Percentiles rank a stretch among this genome's conserved stretches.
phyloP scores from a whole-genome alignment of 805 yeast genomes.

The Dipodascus geniculatus region DNA sequence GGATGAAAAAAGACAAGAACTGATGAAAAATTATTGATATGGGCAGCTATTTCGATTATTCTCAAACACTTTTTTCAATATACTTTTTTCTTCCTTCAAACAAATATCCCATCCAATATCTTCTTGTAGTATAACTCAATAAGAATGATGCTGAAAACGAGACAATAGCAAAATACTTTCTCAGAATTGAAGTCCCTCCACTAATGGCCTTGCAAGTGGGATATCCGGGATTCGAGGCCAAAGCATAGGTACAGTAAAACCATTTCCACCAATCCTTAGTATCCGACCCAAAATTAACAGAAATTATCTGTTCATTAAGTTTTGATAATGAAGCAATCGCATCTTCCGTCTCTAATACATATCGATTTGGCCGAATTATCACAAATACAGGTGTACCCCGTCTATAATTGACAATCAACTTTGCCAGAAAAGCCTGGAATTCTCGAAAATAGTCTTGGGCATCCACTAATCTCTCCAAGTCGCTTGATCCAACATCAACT shows the following conservation, averaged over 20 bases:
- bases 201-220: background rate
- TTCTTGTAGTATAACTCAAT: background rate
- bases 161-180: background rate
- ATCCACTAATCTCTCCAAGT: slow-evolving; percentile 4
- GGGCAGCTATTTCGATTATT: too few species aligned
- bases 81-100: background rate
- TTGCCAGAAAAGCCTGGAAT: slow-evolving; percentile 5
- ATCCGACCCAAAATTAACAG: background rate
- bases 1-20: background rate
- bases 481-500: slow-evolving; percentile 7
- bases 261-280: slow-evolving; percentile 1
- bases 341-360: background rate
- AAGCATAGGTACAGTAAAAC: slow-evolving; percentile 2
- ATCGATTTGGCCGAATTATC: background rate
- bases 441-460: background rate
- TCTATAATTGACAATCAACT: background rate
- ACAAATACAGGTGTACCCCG: background rate
- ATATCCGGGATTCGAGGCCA: background rate
- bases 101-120: background rate
- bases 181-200: background rate
- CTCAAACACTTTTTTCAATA: background rate
- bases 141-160: background rate
- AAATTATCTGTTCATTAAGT: background rate
- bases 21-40: background rate
- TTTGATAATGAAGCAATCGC: background rate